These are phyloP conservation scores for Rhodofomes roseus DNA, from an alignment of 1,284 basidiomycete genomes.

Conservation along the genomic window DNA sequence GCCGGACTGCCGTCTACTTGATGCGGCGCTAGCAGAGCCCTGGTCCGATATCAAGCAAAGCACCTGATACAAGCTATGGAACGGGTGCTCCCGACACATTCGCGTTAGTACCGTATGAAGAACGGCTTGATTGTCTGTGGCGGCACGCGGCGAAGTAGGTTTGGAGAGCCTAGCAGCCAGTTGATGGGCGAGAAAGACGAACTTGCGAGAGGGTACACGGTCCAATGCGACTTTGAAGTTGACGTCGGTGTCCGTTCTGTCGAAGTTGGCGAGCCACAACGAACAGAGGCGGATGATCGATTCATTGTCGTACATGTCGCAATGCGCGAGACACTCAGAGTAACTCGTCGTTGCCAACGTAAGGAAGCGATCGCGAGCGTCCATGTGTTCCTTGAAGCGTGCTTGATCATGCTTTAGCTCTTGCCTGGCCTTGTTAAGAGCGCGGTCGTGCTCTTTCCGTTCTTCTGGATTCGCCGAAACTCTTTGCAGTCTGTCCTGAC, in stretches of 20 bases:
- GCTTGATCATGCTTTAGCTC: conserved; percentile 57
- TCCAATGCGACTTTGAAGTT: conserved; percentile 49
- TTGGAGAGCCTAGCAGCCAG: conserved; percentile 81
- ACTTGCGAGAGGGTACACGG: conserved; percentile 83
- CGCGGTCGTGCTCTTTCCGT: conserved; percentile 21
- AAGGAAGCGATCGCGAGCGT: conserved; percentile 64
- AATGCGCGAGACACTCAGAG: conserved; percentile 64
- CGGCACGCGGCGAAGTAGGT: conserved; percentile 16
- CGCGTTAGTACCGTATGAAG: conserved; percentile 68
- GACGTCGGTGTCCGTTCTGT: conserved; percentile 50
- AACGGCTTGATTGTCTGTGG: conserved; percentile 52
- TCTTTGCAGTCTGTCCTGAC: conserved; percentile 38
- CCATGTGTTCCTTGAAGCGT: conserved; percentile 56
- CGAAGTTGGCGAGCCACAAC: conserved; percentile 88
- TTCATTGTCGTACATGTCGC: conserved; percentile 75
- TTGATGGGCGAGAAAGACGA: conserved; percentile 89
- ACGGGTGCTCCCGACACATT: conserved; percentile 90
- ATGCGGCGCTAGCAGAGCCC: conserved; percentile 9
- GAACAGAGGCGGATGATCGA: conserved; percentile 82
- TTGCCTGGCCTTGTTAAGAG: conserved; percentile 36
- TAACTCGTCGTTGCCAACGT: conserved; percentile 81
- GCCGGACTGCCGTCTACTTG: conserved; percentile 37
- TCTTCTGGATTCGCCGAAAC: conserved; percentile 25
- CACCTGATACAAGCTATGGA: conserved; percentile 90
- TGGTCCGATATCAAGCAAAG: conserved; percentile 52